These are phyloP conservation scores for Kodamaea laetipori DNA, from an alignment of 805 yeast species.

Conservation along the genomic window DNA sequence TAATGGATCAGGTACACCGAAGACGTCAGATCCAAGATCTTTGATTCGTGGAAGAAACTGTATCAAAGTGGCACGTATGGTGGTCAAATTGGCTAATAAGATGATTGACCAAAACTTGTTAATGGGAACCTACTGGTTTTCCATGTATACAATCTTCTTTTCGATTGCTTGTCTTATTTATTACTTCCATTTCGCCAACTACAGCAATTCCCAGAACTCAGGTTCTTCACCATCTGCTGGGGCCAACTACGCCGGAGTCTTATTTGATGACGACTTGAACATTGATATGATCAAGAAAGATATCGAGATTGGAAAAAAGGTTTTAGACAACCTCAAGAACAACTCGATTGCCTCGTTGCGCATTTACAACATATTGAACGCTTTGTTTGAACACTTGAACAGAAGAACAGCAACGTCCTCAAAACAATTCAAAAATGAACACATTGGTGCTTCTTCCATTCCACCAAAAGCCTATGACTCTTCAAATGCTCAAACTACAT, in stretches of 20 bases:
- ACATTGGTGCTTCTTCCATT: slow-evolving; percentile 10
- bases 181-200: slow-evolving; percentile 62
- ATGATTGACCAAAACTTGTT: slow-evolving; percentile 72
- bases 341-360: slow-evolving; percentile 77
- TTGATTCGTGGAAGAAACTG: slow-evolving; percentile 78
- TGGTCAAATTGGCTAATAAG: slow-evolving; percentile 76
- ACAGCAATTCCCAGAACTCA: slow-evolving; percentile 22
- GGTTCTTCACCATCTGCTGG: slow-evolving; percentile 23
- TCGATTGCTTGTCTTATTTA: slow-evolving; percentile 85
- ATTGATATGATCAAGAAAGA: slow-evolving; percentile 63
- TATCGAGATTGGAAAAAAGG: slow-evolving; percentile 79
- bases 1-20: slow-evolving; percentile 40
- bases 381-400: slow-evolving; percentile 77
- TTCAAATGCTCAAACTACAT: slow-evolving; percentile 23
- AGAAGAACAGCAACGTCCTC: slow-evolving; percentile 61
- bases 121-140: slow-evolving; percentile 89
- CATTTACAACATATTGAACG: slow-evolving; percentile 76
- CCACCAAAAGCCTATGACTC: slow-evolving; percentile 17
- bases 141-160: slow-evolving; percentile 85
- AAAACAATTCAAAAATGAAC: slow-evolving; percentile 14
- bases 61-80: slow-evolving; percentile 79
- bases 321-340: slow-evolving; percentile 68
- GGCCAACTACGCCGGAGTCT: slow-evolving; percentile 45
- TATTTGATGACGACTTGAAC: slow-evolving; percentile 47
- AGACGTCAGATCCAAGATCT: slow-evolving; percentile 55